Percentiles rank a stretch among this genome's conserved stretches.
Conservation (phyloP, 2,329 filamentous ascomycete species). For the Aspergillus tamarii region DNA sequence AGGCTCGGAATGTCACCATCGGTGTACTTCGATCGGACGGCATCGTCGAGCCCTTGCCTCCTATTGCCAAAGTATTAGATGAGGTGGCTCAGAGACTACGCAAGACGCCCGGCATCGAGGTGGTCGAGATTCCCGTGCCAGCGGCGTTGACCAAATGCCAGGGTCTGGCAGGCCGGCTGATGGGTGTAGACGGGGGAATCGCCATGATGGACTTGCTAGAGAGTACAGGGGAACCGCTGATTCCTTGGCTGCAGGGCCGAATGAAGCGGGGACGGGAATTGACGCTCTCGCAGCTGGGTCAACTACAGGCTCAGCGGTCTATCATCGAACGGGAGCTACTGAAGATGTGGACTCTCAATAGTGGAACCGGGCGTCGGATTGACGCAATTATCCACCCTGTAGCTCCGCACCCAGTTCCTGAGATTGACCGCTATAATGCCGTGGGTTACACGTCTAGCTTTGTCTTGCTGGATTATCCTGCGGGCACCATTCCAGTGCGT, state of each 20-base stretch:
- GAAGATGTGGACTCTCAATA: slow-evolving; percentile 55
- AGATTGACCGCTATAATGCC: slow-evolving; percentile 65
- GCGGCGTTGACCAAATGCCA: slow-evolving; percentile 58
- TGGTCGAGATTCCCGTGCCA: slow-evolving; percentile 61
- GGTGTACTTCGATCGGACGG: slow-evolving; percentile 47
- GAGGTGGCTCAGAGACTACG: slow-evolving; percentile 43
- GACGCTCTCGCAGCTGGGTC: slow-evolving; percentile 52
- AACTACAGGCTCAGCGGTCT: slow-evolving; percentile 57
- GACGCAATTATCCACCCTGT: slow-evolving; percentile 67
- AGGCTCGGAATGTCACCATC: slow-evolving; percentile 40
- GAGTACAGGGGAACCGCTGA: slow-evolving; percentile 59
- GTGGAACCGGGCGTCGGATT: slow-evolving; percentile 36
- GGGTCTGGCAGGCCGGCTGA: slow-evolving; percentile 60
- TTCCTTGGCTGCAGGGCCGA: slow-evolving; percentile 61
- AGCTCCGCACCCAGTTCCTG: slow-evolving; percentile 65
- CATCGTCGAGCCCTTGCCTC: slow-evolving; percentile 43
- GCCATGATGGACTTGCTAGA: slow-evolving; percentile 62
- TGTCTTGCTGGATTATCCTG: slow-evolving; percentile 65
- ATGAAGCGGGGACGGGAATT: slow-evolving; percentile 54
- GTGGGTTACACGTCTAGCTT: slow-evolving; percentile 65
- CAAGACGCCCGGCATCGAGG: slow-evolving; percentile 51
- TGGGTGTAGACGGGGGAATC: slow-evolving; percentile 61
- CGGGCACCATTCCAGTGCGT: slow-evolving; percentile 60
- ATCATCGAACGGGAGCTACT: slow-evolving; percentile 60
- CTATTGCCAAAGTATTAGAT: slow-evolving; percentile 42